Evolutionary conservation across 495 filamentous ascomycete genomes (phyloP), one percentile per base, ranked within the genome.

Genomic region (Tuber brumale): DNA sequence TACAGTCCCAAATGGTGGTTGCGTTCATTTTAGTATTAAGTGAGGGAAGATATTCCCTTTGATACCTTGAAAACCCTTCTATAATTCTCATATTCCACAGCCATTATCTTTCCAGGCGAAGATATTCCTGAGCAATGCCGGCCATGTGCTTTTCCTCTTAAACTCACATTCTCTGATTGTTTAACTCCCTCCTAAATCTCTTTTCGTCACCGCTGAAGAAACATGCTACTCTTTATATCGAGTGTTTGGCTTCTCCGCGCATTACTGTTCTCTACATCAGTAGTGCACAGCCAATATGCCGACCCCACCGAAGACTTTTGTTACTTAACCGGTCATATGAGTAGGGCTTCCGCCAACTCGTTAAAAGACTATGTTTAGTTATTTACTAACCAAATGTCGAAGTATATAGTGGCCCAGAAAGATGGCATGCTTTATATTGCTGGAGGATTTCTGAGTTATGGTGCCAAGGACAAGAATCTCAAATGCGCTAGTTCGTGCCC

Each of bases 401-500:
- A 35, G 57, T 0, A 16, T 61, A 31, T 35, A 74, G 73, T 70
- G 73, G 45, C 73, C 21, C 31, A 70, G n/a, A 43, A 43, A 14
- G 70, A 35, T 45, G 71, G 10, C 3, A 44, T 27, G 7, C 42
- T 75, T 23, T 73, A 75, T 31, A 75, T 75, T 46, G 19, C 41
- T 1, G 74, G 74, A n/a, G 43, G 74, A 8, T 74, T 37, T 37
- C 1, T 37, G 37, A 37, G 37, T 1, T 37, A 37, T 37, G 37
- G 3, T 37, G 37, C 3, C 46, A 12, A 5, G 10, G 57, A 21
- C 35, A 21, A 42, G 21, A 74, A 69, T 43, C 57, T 1, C 3
- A 37, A 37, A 37, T 37, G 57, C 3, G 31, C 70, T 39, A 75
- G 74, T 71, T 27, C 18, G 39, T 71, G 23, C 16, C 70, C 70